Base-by-base conservation (phyloP, 2,329 filamentous ascomycete genomes). In the Camillea tinctor region DNA sequence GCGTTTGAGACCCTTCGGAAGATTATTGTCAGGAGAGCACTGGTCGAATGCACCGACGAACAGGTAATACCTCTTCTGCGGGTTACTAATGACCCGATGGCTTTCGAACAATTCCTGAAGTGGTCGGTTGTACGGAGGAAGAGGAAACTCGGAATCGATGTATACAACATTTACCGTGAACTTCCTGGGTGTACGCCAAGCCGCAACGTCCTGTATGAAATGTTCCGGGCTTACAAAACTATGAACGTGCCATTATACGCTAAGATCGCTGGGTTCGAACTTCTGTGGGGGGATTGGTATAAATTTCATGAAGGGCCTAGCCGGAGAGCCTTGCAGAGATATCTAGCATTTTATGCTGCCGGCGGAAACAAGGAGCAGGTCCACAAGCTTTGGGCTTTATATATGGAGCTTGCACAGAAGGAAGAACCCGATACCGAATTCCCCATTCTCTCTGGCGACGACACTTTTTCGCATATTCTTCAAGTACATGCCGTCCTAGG, bases 401-500 rank as follows among this genome's bases (percentile, higher is more conserved):
- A 79, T 54, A 70, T 74, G 9, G 57, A 69, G 20, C 62, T 70
- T 1, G 80, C 76, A 36, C 54, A 55, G 4, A 58, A 66, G 44
- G 74, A 76, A 1, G 66, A 55, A 3, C 58, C 66, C 40, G 73
- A 76, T 1, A 66, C 74, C 11, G 54, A 59, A 20, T 71, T 74
- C 1, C 66, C 75, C 9, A 64, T 76, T 11, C 59, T 78, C 7
- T 63, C 67, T 22, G 64, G 71, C 3, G 70, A 74, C 2, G 74
- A 75, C 30, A 78, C 74, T 3, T 80, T 86, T 63, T 71, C 80
- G n/a, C 84, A 86, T 52, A 77, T 93, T 2, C 79, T 96, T 49
- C 86, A 90, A 64, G 89, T 88, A 0, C 86, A 94, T 74, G 88
- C 92, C 1, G 83, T 85, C 59, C 79, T 85, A 54, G 90, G 87